Evolutionary conservation across 73 alveolate genomes (phyloP).

Genomic region (Uronychia setigera): DNA sequence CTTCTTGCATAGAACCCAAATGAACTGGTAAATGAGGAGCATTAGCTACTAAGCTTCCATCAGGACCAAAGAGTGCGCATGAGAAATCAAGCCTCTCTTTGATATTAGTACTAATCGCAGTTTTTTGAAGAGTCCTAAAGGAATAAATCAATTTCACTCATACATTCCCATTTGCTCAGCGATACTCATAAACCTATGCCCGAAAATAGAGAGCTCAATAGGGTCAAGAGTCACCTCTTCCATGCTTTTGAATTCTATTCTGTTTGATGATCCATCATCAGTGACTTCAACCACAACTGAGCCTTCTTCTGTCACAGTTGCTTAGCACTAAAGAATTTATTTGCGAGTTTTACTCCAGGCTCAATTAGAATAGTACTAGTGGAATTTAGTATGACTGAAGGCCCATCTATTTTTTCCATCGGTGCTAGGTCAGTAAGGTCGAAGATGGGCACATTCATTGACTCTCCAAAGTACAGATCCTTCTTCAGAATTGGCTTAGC

Average conservation of each 20-base stretch:
- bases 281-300: conserved; percentile 5
- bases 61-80: conserved; percentile 87
- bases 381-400: conserved; percentile 77
- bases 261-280: neutral
- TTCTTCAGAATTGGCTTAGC: conserved; percentile 5
- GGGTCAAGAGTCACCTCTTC: conserved; percentile 62
- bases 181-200: conserved; percentile 87
- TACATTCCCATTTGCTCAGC: conserved; percentile 94
- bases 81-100: conserved; percentile 92
- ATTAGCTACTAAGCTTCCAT: conserved; percentile 88
- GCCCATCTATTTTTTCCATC: conserved; percentile 69
- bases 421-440: conserved; percentile 55
- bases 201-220: conserved; percentile 70
- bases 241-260: neutral
- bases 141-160: neutral
- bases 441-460: conserved; percentile 62
- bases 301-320: conserved; percentile 18
- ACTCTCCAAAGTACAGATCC: conserved; percentile 43
- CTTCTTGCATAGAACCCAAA: conserved; percentile 93
- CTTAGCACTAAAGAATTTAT: conserved; percentile 27
- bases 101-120: conserved; percentile 85
- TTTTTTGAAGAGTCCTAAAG: conserved; percentile 58
- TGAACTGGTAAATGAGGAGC: conserved; percentile 97
- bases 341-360: conserved; percentile 10
- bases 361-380: conserved; percentile 79